Percentiles rank a stretch among this genome's conserved stretches.
phyloP scores from a whole-genome alignment of 345 rosid genomes.

The Acer negundo region DNA sequence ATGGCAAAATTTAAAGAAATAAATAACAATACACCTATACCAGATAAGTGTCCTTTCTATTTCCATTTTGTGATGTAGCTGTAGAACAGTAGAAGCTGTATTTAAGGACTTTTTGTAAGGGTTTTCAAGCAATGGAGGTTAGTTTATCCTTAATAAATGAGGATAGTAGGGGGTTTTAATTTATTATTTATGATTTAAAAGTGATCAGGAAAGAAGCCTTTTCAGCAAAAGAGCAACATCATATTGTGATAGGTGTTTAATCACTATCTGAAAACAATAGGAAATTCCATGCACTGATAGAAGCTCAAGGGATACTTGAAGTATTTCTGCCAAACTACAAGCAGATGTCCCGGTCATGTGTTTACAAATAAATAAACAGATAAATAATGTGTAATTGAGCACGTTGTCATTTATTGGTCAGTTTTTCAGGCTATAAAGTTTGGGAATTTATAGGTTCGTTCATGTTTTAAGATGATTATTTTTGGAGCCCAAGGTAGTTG shows the following conservation, averaged over 20 bases:
- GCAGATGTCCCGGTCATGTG: not conserved
- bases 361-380: not conserved
- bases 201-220: not conserved
- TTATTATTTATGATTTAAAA: not conserved
- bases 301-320: not conserved
- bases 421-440: not conserved
- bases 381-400: not conserved
- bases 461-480: not conserved
- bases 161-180: not conserved
- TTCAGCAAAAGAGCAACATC: not conserved
- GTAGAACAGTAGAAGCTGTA: not conserved
- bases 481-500: conserved; percentile 15
- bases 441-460: not conserved
- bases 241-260: not conserved
- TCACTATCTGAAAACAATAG: not conserved
- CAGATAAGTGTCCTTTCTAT: too few relatives aligned
- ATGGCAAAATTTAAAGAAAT: not conserved
- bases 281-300: not conserved
- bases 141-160: not conserved
- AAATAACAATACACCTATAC: not conserved
- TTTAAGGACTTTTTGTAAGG: not conserved
- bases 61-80: conserved; percentile 7
- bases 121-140: not conserved
- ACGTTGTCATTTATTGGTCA: conserved; percentile 1
- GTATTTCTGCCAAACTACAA: not conserved